Base-by-base conservation (phyloP, 495 filamentous ascomycete genomes). In the Oleoguttula mirabilis region DNA sequence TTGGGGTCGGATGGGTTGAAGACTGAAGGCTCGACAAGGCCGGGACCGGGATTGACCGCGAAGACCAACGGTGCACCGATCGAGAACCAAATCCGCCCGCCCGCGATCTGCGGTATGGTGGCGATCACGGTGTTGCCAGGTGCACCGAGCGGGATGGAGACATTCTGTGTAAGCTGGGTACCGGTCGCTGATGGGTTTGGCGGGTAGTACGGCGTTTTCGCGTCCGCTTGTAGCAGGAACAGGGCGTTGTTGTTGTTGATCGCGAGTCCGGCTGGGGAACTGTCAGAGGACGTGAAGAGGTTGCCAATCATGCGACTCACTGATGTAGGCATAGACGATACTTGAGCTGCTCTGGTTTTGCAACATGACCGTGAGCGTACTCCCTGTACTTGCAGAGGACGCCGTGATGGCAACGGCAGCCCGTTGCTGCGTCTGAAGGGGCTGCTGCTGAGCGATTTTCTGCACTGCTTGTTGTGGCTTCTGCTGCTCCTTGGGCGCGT, bases 1-100 rank as follows among this genome's bases (percentile, higher is more conserved):
- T 59, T 67, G 20, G 67, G 64, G 36, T 70, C 67, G 7, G 41
- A 35, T 11, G 61, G 59, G 54, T 68, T 69, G 27, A 54, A 57
- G 25, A 59, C 51, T 0, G 66, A 60, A 12, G 66, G 67, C 47
- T 68, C 63, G 41, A 67, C 62, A 3, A 68, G 54, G 10, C 56
- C 48, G 2, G 39, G 50, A 19, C 46, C 48, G 6, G 36, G 37
- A 20, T 67, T 58, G 15, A 60, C 48, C 45, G 52, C 61, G 52
- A 68, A 68, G 20, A 54, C 39, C 11, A 70, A 53, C 0, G 56
- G 38, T 11, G 65, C 44, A 32, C 41, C 65, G 21, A 61, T 54
- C 2, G 50, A 53, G 32, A 68, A 56, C 62, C 64, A 70, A 28
- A 70, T 57, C 17, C 66, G 60, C 3, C 59, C 66, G 1, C 64